Percentiles rank a stretch among this genome's conserved stretches.
Evolutionary conservation across 108 stramenopile genomes (phyloP).

Genomic region (Cylindrotheca fusiformis): DNA sequence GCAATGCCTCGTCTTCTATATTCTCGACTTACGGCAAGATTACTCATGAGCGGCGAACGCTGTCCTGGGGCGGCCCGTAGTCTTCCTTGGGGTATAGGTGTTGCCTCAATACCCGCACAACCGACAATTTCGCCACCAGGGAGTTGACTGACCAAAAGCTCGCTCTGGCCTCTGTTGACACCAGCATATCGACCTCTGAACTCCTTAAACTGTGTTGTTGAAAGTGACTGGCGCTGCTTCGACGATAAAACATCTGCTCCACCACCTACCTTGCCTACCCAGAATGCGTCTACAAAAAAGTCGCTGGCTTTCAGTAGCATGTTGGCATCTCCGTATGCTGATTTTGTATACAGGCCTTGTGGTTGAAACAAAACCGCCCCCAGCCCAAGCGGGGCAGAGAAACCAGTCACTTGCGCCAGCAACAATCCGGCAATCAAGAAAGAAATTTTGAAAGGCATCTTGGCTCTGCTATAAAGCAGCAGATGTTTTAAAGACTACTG

Average conservation of each 20-base stretch:
- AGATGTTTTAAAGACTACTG: no score
- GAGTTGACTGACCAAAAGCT: constrained; percentile 29
- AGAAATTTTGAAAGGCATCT: no score
- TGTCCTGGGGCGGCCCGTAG: not conserved
- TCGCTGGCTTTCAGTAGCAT: constrained; percentile 47
- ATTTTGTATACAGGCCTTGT: constrained; percentile 17
- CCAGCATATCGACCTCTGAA: constrained; percentile 71
- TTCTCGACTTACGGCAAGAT: constrained; percentile 61
- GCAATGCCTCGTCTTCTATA: constrained; percentile 71
- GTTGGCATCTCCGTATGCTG: constrained; percentile 28
- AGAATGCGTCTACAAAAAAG: constrained; percentile 83
- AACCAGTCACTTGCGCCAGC: no score
- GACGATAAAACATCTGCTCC: constrained; percentile 39
- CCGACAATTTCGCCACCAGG: constrained; percentile 42
- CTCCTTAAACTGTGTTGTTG: constrained; percentile 58
- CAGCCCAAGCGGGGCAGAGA: constrained; percentile 16
- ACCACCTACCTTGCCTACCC: constrained; percentile 76
- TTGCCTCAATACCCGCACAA: constrained; percentile 73
- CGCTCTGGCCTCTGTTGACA: constrained; percentile 39
- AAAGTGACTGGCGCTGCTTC: constrained; percentile 43
- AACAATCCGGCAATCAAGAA: no score
- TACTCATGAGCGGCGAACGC: constrained; percentile 67
- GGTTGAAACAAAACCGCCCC: constrained; percentile 37
- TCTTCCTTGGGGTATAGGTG: constrained; percentile 19
- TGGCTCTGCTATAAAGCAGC: no score